Base-by-base conservation (phyloP, 257 asterid species). In the Solanum paucissectum region DNA sequence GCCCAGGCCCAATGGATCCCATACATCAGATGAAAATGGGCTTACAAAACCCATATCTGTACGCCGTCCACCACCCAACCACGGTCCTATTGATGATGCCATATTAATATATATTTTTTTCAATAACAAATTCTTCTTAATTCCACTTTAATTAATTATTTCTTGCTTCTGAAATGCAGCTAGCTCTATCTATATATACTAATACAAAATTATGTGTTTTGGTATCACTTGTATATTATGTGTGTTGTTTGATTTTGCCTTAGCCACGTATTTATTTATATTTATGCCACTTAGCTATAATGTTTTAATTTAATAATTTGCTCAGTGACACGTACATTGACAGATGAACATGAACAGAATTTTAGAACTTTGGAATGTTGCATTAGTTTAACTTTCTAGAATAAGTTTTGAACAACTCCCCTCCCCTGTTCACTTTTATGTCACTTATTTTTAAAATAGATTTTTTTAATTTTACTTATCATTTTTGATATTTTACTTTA, bases 11-110 rank as follows among this genome's bases (percentile, higher is more conserved):
- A 36, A 87, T 12, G 88, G 89, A 60, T 89, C 89, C 93, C 90
- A 91, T 40, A 87, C 12, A 83, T 89, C 91, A 1, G 91, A 86
- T 52, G 92, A 89, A 58, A 72, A 88, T 9, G 92, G 91, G 4
- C 83, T 64, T 16, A 5, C 21, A 40, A 40, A 25, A 3, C 66
- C 66, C 16, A 20, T 36, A 33, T 36, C 81, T 12, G 8, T 20
- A 34, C 81, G 27, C 7, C 46, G 29, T 73, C 81, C 46, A 69
- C 85, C 85, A 13, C 66, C 40, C 85, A 44, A 14, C 66, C 85
- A 44, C 14, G 85, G 66, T 44, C 85, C 85, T 14, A 79, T 44
- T 79, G 85, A 79, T 44, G 85, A 44, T 7, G 84, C 66, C 85
- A 79, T 79, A 12, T 2, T 25, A 23, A 36, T 74, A 9, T 20